Evolutionary conservation across 2,329 filamentous ascomycete genomes (phyloP).

Genomic region (Cucurbitaria berberidis): DNA sequence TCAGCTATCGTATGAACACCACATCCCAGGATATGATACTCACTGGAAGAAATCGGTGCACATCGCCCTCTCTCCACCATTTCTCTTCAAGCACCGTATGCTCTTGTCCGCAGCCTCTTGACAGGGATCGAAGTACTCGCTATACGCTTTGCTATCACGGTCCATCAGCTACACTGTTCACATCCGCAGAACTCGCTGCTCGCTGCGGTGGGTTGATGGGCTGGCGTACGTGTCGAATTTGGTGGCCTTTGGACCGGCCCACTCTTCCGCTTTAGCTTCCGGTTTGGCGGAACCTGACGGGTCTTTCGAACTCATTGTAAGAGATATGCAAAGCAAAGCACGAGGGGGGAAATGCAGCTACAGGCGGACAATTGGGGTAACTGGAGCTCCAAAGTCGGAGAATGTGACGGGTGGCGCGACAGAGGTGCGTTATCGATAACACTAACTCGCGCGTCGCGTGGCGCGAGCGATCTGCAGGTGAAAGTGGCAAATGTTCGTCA

Average conservation of each 20-base stretch:
- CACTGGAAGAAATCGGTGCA: conserved; percentile 96
- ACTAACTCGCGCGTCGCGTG: not conserved
- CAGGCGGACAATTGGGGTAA: not conserved
- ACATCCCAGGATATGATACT: conserved; percentile 4
- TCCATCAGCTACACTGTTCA: conserved; percentile 9
- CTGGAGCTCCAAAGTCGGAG: not conserved
- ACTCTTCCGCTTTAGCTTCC: conserved; percentile 29
- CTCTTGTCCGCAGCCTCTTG: conserved; percentile 88
- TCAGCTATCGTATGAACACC: not conserved
- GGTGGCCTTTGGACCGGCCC: conserved; percentile 39
- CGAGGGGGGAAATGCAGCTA: not conserved
- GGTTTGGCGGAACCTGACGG: conserved; percentile 20
- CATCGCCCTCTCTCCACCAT: conserved; percentile 85
- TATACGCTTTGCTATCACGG: conserved; percentile 76
- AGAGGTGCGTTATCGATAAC: conserved; percentile 22
- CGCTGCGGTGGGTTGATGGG: not conserved
- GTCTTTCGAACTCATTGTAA: conserved; percentile 15
- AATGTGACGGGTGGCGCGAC: not conserved
- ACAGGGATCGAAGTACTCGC: conserved; percentile 93
- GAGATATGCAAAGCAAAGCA: not conserved
- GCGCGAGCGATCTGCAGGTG: not conserved
- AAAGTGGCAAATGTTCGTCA: not conserved
- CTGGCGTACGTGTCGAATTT: conserved; percentile 49
- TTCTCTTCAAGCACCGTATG: conserved; percentile 86
- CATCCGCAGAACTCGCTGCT: not conserved